A percentile compares a stretch with the other conserved stretches of the same genome.
Conservation (phyloP, 2,329 filamentous ascomycete genomes). For the Triangularia setosa region DNA sequence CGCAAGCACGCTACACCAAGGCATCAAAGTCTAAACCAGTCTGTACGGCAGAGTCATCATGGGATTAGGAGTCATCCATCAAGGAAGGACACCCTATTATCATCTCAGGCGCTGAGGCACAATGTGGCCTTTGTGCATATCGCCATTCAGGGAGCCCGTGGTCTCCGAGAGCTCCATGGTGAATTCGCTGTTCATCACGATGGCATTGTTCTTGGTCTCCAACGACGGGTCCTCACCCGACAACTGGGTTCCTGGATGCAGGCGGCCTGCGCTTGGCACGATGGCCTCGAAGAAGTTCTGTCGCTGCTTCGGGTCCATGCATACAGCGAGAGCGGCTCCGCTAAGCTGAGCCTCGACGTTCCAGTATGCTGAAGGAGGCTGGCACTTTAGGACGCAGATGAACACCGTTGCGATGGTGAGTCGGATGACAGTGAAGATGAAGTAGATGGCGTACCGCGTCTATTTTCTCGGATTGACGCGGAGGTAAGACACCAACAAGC, state of each 20-base stretch:
- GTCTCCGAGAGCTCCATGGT: conserved; percentile 1
- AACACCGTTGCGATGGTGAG: neutral
- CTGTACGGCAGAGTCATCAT: neutral
- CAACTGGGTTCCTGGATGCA: too few relatives aligned
- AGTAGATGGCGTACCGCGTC: conserved; percentile 3
- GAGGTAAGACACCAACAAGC: conserved; percentile 2
- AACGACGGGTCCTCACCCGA: too few relatives aligned
- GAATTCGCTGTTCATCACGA: conserved; percentile 7
- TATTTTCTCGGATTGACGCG: neutral
- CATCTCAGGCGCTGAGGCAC: neutral
- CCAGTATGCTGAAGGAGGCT: neutral
- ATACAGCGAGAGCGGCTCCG: neutral
- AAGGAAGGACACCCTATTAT: neutral
- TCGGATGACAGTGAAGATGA: conserved; percentile 6
- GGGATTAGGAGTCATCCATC: neutral
- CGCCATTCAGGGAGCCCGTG: neutral
- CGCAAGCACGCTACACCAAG: neutral
- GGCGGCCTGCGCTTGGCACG: neutral
- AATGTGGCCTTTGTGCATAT: neutral
- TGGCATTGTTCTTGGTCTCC: neutral
- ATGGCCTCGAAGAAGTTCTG: conserved; percentile 9
- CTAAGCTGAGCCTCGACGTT: neutral
- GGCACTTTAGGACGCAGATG: neutral
- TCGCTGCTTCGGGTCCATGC: neutral
- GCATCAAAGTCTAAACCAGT: neutral